Conservation (phyloP, 306 rosid species). For the Vigna angularis region DNA sequence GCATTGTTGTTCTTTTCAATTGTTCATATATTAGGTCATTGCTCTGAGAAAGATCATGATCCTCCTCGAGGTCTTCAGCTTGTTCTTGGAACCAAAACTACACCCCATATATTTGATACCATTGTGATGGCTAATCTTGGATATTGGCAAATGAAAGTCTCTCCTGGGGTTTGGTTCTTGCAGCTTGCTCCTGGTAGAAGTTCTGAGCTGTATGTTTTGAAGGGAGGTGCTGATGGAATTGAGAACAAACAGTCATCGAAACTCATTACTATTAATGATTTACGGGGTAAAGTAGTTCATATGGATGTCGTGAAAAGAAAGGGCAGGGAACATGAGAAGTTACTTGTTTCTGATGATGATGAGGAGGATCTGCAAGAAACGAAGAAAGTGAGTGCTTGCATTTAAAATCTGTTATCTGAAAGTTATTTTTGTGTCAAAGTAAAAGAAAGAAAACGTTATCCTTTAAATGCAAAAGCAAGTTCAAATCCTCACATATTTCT, state of each 20-base stretch:
- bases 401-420: conserved; percentile 24
- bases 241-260: conserved; percentile 67
- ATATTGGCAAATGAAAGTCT: conserved; percentile 99
- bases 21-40: conserved; percentile 75
- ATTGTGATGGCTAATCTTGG: conserved; percentile 99
- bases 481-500: conserved; percentile 30
- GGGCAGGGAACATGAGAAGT: conserved; percentile 89
- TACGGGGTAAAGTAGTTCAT: conserved; percentile 94
- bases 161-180: conserved; percentile 99
- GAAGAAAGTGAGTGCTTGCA: conserved; percentile 64
- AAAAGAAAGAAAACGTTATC: not conserved
- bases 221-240: conserved; percentile 69
- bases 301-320: conserved; percentile 88
- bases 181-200: conserved; percentile 99
- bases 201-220: conserved; percentile 86
- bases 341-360: conserved; percentile 71
- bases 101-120: conserved; percentile 94
- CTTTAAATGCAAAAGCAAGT: conserved; percentile 23
- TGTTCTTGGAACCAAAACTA: conserved; percentile 88
- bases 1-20: conserved; percentile 29
- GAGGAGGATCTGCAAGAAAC: conserved; percentile 54
- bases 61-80: conserved; percentile 97
- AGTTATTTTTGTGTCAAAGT: conserved; percentile 1
- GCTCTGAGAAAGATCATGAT: conserved; percentile 94
- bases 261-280: conserved; percentile 78